Conservation (phyloP, 2,329 filamentous ascomycete species). For the Aspergillus piperis region DNA sequence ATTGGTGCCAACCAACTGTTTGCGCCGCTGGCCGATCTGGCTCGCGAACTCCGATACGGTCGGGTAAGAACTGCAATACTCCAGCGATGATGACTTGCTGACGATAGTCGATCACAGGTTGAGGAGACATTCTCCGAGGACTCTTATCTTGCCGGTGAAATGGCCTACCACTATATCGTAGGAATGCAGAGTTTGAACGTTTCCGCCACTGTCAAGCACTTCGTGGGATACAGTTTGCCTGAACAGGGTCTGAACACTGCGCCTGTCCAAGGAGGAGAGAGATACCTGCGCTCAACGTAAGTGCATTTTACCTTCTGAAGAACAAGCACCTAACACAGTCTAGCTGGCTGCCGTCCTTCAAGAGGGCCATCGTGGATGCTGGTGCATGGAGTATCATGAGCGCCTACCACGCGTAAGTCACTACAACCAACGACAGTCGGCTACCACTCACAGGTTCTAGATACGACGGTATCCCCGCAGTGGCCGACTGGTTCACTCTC, state of each 20-base stretch:
- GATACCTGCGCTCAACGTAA: constrained; percentile 59
- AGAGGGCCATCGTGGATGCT: constrained; percentile 69
- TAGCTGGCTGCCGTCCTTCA: constrained; percentile 60
- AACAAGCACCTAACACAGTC: background rate
- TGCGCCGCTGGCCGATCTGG: constrained; percentile 69
- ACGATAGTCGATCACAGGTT: constrained; percentile 37
- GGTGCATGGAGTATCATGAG: constrained; percentile 71
- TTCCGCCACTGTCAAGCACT: constrained; percentile 74
- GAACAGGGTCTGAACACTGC: constrained; percentile 74
- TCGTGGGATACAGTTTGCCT: constrained; percentile 66
- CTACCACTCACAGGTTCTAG: constrained; percentile 16
- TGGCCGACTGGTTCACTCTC: constrained; percentile 65
- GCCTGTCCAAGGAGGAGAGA: constrained; percentile 57
- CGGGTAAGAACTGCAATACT: constrained; percentile 45
- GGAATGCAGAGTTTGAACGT: constrained; percentile 67
- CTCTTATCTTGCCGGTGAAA: constrained; percentile 66
- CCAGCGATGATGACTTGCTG: background rate
- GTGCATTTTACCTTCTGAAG: constrained; percentile 25
- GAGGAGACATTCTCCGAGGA: constrained; percentile 76
- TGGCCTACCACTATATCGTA: constrained; percentile 62
- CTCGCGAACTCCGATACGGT: constrained; percentile 70
- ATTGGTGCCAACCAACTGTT: constrained; percentile 74
- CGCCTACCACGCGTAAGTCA: constrained; percentile 62
- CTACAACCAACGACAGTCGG: background rate
- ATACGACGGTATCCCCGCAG: constrained; percentile 70